Conservation (phyloP, 495 filamentous ascomycete genomes). For the Annulohypoxylon maeteangense region DNA sequence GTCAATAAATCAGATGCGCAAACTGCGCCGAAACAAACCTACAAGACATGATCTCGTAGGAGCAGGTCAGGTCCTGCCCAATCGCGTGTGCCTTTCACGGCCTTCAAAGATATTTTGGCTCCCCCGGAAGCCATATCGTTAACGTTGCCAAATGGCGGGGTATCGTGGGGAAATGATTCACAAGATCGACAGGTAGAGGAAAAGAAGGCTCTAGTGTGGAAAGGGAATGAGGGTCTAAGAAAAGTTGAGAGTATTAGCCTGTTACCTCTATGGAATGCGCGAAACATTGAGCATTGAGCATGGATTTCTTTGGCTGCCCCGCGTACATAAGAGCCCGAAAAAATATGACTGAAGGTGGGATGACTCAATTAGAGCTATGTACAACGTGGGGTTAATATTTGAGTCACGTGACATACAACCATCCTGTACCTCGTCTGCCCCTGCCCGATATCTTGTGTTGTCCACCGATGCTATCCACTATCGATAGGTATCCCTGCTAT, state of each 20-base stretch:
- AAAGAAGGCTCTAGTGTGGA: constrained; percentile 7
- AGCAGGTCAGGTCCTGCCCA: constrained; percentile 36
- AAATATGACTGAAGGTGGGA: constrained; percentile 18
- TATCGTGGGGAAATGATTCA: constrained; percentile 9
- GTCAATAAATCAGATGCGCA: constrained; percentile 6
- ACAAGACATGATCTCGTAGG: constrained; percentile 40
- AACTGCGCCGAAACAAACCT: not conserved
- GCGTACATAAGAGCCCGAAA: constrained; percentile 9
- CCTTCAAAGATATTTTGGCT: constrained; percentile 35
- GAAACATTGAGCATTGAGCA: constrained; percentile 16
- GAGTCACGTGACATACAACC: constrained; percentile 29
- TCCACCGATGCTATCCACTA: not conserved
- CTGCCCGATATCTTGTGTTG: not conserved
- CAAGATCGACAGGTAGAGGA: not conserved
- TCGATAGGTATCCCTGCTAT: constrained; percentile 6
- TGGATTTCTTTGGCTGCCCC: constrained; percentile 28
- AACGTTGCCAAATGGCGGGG: constrained; percentile 6
- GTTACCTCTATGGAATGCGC: constrained; percentile 24
- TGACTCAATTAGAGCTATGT: constrained; percentile 35
- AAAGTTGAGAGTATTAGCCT: constrained; percentile 24
- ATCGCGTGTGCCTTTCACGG: constrained; percentile 38
- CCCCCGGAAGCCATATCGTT: constrained; percentile 36
- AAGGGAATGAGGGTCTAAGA: constrained; percentile 1
- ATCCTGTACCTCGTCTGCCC: not conserved
- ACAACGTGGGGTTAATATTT: constrained; percentile 30